Percentiles rank a stretch among this genome's conserved stretches.
phyloP scores from a whole-genome alignment of 2,329 filamentous ascomycete species.

The Talaromyces amestolkiae region DNA sequence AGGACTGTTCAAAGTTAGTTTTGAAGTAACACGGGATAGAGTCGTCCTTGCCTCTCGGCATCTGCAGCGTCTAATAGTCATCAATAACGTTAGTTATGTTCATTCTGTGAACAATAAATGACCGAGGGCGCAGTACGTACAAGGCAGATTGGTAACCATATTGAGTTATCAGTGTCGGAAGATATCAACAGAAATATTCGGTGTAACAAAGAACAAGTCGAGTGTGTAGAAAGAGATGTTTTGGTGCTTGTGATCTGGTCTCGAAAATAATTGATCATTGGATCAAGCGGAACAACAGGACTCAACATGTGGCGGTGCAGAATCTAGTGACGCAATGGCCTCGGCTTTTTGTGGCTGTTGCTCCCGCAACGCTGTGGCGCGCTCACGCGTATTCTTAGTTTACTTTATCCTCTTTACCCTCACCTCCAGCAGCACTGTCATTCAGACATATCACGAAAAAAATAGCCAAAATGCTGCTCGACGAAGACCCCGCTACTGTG shows the following conservation, averaged over 20 bases:
- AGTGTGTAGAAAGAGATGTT: not conserved
- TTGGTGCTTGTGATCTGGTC: slow-evolving; percentile 26
- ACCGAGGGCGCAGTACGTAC: slow-evolving; percentile 34
- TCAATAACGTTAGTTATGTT: not conserved
- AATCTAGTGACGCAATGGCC: slow-evolving; percentile 16
- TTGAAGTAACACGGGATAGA: not conserved
- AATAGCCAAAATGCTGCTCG: slow-evolving; percentile 74
- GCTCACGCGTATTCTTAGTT: not conserved
- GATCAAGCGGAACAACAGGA: slow-evolving; percentile 18
- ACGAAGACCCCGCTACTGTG: slow-evolving; percentile 87
- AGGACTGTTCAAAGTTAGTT: slow-evolving; percentile 55
- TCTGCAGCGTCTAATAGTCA: slow-evolving; percentile 77
- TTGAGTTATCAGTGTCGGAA: slow-evolving; percentile 6
- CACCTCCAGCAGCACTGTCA: not conserved
- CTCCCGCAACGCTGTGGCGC: slow-evolving; percentile 34
- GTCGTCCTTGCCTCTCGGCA: slow-evolving; percentile 75
- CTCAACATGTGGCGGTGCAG: slow-evolving; percentile 36
- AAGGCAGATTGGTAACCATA: slow-evolving; percentile 51
- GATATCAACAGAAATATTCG: not conserved
- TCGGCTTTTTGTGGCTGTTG: slow-evolving; percentile 34
- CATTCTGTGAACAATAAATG: slow-evolving; percentile 1
- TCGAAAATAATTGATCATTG: not conserved
- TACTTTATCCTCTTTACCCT: not conserved
- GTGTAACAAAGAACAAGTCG: not conserved
- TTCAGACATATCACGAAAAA: not conserved